phyloP scores from a whole-genome alignment of 192 early-diverging fungal genomes.

The Chytriomyces confervae region DNA sequence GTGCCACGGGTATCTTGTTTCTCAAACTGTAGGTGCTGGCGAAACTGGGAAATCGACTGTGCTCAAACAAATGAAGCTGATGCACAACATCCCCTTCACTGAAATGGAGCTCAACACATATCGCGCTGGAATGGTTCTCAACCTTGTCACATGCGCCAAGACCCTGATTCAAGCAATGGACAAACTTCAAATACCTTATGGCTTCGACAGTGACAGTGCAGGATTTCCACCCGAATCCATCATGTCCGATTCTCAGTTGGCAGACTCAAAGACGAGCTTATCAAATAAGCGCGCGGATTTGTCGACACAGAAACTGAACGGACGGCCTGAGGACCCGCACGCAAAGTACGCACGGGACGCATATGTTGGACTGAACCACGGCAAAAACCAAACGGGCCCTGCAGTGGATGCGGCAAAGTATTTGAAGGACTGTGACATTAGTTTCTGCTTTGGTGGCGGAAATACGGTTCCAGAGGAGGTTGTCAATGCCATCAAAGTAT shows the following conservation, averaged over 20 bases:
- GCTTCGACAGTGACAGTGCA: slow-evolving; percentile 23
- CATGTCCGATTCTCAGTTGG: too few relatives aligned
- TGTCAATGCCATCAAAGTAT: slow-evolving; percentile 74
- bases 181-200: slow-evolving; percentile 75
- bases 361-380: too few relatives aligned
- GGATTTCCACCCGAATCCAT: too few relatives aligned
- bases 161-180: slow-evolving; percentile 95
- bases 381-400: not conserved
- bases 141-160: slow-evolving; percentile 91
- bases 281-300: too few relatives aligned
- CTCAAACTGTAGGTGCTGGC: slow-evolving; percentile 73
- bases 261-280: too few relatives aligned
- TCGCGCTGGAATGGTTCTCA: slow-evolving; percentile 92
- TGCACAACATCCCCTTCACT: slow-evolving; percentile 90
- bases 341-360: too few relatives aligned
- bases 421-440: not conserved
- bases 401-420: not conserved
- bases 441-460: not conserved
- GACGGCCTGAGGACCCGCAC: too few relatives aligned
- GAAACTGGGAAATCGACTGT: slow-evolving; percentile 97
- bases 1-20: too few relatives aligned
- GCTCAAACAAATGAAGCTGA: slow-evolving; percentile 96
- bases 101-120: slow-evolving; percentile 85
- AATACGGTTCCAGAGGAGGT: slow-evolving; percentile 75
- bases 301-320: too few relatives aligned